Evolutionary conservation across 176 grass and related monocot species (phyloP), one percentile per base, ranked within the genome.

Genomic region (Carex littledalei): DNA sequence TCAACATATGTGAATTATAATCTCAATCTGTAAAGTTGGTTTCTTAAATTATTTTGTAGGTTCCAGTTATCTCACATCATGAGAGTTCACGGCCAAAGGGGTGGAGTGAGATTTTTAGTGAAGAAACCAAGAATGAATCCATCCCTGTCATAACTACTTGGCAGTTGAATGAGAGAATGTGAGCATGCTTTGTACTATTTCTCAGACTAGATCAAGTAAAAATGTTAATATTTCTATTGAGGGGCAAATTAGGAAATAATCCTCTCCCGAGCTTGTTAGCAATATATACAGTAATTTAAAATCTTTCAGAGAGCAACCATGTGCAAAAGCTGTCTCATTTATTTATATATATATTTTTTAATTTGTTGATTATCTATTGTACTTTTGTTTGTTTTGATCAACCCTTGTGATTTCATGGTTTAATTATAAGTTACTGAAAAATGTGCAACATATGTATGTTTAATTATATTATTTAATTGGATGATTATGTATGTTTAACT

Each of bases 141-240:
- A 96, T 96, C 86, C 97, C 93, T 55, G 90, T 96, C 58, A 91
- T 94, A 87, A 92, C 86, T 81, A 64, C 93, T 69, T 99, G 97
- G 97, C 97, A 99, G 72, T 85, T 99, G 87, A 99, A 99, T 87
- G 97, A 87, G 63, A 63, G 81, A 67, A 83, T 83, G 81, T 83
- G 64, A 82, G 61, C 10, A 58, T 63, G 47, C 41, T 64, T 64
- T 45, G 17, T 65, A 43, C 26, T 29, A 65, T 49, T 12, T 52
- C 37, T 55, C 41, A 68, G 8, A 65, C 58, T 17, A 55, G 5
- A 78, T 56, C 22, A 78, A 78, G 50, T 78, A 34, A 78, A 71
- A 17, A 31, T 49, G 74, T 31, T 78, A 56, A 77, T 32, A 56
- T 78, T 57, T 55, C 14, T 57, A 57, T 56, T 55, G 32, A 26